Conservation (phyloP, 192 early-diverging fungal genomes). For the Allomyces macrogynus region DNA sequence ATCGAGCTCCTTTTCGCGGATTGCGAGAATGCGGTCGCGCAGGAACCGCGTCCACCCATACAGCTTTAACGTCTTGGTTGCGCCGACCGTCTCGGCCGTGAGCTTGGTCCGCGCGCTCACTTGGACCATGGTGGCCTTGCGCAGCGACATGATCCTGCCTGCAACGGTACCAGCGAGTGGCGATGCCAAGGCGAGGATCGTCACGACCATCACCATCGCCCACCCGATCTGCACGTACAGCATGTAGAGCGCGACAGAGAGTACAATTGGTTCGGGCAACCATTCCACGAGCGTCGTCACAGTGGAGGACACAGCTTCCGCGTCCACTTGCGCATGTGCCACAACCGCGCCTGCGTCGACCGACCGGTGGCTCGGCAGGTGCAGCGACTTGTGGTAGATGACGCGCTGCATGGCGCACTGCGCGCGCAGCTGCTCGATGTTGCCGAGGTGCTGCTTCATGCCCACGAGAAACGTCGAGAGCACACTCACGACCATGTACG, state of each 20-base stretch:
- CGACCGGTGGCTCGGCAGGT: background rate
- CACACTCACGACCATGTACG: background rate
- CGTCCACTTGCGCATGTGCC: background rate
- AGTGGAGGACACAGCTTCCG: background rate
- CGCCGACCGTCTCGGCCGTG: conserved; percentile 48
- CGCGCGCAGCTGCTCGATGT: background rate
- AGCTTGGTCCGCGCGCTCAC: conserved; percentile 41
- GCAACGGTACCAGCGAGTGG: conserved; percentile 40
- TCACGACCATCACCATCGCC: conserved; percentile 8
- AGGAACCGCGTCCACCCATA: conserved; percentile 54
- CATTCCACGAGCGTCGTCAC: background rate
- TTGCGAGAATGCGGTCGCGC: conserved; percentile 25
- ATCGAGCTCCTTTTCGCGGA: conserved; percentile 32
- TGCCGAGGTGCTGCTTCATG: background rate
- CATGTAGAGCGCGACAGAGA: conserved; percentile 1
- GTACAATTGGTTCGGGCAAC: background rate
- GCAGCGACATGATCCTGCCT: conserved; percentile 16
- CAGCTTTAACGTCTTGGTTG: conserved; percentile 57
- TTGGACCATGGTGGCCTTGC: conserved; percentile 24
- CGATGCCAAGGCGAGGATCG: conserved; percentile 24
- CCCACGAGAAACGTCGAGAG: background rate
- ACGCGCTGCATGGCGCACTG: background rate
- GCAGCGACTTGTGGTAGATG: background rate
- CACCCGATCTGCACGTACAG: conserved; percentile 3
- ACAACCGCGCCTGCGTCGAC: background rate